Evolutionary conservation across 495 filamentous ascomycete genomes (phyloP), one percentile per base, ranked within the genome.

Genomic region (Talaromyces stipitatus): DNA sequence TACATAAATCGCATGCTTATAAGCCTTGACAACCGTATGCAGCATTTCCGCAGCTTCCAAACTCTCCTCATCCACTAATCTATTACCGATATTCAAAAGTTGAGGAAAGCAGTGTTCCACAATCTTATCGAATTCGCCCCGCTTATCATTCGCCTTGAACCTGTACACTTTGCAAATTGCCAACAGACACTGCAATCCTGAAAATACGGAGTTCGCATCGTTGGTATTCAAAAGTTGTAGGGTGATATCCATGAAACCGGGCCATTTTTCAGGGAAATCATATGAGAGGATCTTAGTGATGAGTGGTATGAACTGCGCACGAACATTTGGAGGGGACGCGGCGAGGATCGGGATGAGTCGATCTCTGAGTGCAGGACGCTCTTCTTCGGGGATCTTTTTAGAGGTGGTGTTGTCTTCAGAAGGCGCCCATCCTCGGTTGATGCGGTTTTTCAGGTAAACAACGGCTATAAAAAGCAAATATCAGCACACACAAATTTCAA

Each of bases 1-100:
- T 77, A 97, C 92, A 76, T 92, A 98, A 57, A 92, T 95, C 36
- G 92, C 89, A 72, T 98, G 95, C 74, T 98, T 98, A 71, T 92
- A 97, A 6, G 89, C 84, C 76, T 98, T 98, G 66, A 97, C 83
- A 29, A 92, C 87, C 55, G 94, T 87, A 57, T 94, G 88, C 57
- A 98, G 79, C 89, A 97, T 97, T 75, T 97, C 94, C 50, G 89
- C 94, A 48, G 94, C 94, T 71, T 97, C 95, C 61, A 91, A 70
- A 64, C 88, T 95, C 60, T 85, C 86, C 75, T 97, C 91, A 62
- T 90, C 87, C 48, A 96, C 90, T 61, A 97, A 75, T 68, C 85
- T 84, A 63, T 86, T 88, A 54, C 92, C 92, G 64, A 98, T 92
- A 59, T 77, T 76, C 60, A 97, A 79, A 58, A 97, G 77, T 57